phyloP scores from a whole-genome alignment of 2,329 filamentous ascomycete species.

The Epichloe baconii region DNA sequence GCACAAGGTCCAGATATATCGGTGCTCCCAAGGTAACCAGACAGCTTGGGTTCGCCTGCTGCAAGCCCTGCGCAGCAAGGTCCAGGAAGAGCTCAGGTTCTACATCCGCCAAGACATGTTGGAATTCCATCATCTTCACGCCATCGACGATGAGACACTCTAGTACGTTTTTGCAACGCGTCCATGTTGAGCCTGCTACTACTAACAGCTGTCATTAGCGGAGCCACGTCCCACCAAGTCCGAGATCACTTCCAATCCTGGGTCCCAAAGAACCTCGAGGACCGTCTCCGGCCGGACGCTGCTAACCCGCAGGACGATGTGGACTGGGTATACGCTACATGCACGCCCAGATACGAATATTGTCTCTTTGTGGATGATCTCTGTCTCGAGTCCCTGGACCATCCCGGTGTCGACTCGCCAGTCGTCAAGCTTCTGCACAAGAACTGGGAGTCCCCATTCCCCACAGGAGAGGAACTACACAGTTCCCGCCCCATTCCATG shows the following conservation, averaged over 20 bases:
- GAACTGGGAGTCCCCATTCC: neutral
- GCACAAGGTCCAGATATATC: neutral
- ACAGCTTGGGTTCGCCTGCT: neutral
- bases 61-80: neutral
- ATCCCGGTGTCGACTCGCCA: neutral
- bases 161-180: neutral
- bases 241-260: slow-evolving; percentile 1
- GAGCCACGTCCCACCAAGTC: slow-evolving; percentile 1
- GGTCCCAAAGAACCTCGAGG: slow-evolving; percentile 1
- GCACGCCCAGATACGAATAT: slow-evolving; percentile 1
- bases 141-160: neutral
- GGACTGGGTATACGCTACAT: neutral
- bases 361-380: slow-evolving; percentile 1
- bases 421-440: neutral
- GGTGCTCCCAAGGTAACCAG: neutral
- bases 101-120: neutral
- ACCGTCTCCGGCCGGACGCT: neutral
- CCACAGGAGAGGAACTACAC: neutral
- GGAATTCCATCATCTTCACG: too few species aligned
- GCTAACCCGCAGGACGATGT: neutral
- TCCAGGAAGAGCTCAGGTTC: neutral
- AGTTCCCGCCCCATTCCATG: neutral
- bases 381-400: neutral
- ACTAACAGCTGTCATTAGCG: neutral
- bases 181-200: neutral